Percentiles rank a stretch among this genome's conserved stretches.
Conservation (phyloP, 306 rosid genomes). For the Cicer chorassanicum region DNA sequence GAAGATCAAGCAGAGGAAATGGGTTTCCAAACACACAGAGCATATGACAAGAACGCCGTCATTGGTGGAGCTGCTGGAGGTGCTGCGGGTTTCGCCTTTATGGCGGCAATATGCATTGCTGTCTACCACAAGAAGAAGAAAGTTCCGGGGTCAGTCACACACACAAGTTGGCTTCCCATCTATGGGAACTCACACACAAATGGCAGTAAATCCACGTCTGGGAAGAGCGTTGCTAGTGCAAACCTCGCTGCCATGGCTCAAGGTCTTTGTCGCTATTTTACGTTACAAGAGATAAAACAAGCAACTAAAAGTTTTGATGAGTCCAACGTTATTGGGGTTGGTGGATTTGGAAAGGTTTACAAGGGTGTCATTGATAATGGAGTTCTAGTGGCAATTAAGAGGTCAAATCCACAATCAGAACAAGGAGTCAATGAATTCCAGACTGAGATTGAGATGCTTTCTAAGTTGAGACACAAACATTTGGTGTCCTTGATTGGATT, state of each 20-base stretch:
- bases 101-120: constrained; percentile 53
- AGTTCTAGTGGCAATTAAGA: constrained; percentile 54
- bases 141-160: constrained; percentile 40
- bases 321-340: constrained; percentile 64
- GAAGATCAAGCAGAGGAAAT: background rate
- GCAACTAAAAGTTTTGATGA: constrained; percentile 60
- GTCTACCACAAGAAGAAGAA: constrained; percentile 48
- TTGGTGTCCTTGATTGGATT: constrained; percentile 68
- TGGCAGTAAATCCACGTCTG: constrained; percentile 50
- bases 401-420: constrained; percentile 64
- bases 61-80: constrained; percentile 66
- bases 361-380: constrained; percentile 59
- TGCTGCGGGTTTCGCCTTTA: constrained; percentile 55
- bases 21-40: background rate
- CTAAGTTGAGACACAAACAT: constrained; percentile 68
- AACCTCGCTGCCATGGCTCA: constrained; percentile 53
- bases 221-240: constrained; percentile 45
- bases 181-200: constrained; percentile 39
- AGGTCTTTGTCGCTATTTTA: constrained; percentile 60
- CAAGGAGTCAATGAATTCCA: constrained; percentile 68
- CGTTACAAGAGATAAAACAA: constrained; percentile 54
- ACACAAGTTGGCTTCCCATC: constrained; percentile 61
- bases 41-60: background rate
- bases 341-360: constrained; percentile 71
- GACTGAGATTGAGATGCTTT: constrained; percentile 68